phyloP scores from a whole-genome alignment of 176 grass and related monocot species.

The maize (Zea mays) region DNA sequence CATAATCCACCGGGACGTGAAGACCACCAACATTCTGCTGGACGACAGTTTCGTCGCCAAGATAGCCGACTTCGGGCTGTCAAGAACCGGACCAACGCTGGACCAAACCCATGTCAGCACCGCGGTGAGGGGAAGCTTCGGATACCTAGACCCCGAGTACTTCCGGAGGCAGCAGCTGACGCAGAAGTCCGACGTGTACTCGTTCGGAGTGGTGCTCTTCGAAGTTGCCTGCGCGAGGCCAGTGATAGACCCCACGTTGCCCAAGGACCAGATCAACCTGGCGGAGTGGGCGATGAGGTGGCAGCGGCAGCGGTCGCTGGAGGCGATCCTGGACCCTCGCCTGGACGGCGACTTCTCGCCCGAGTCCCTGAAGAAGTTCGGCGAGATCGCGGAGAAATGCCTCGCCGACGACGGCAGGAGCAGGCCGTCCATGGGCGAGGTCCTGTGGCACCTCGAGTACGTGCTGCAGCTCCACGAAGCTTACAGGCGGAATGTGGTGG shows the following conservation, averaged over 20 bases:
- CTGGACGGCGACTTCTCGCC: conserved; percentile 73
- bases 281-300: conserved; percentile 94
- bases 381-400: conserved; percentile 93
- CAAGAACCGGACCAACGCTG: conserved; percentile 74
- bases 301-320: conserved; percentile 85
- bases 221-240: conserved; percentile 84
- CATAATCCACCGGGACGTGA: conserved; percentile 96
- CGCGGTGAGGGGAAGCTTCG: conserved; percentile 91
- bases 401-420: conserved; percentile 82
- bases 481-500: conserved; percentile 62
- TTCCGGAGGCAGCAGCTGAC: conserved; percentile 87
- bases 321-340: conserved; percentile 64
- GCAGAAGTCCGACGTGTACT: conserved; percentile 97
- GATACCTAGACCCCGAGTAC: conserved; percentile 97
- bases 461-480: conserved; percentile 80
- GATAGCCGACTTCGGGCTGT: conserved; percentile 96
- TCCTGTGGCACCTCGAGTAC: conserved; percentile 97
- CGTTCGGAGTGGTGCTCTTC: conserved; percentile 93
- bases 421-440: conserved; percentile 84
- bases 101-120: conserved; percentile 99
- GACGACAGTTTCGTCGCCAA: conserved; percentile 91
- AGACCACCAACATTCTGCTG: conserved; percentile 91
- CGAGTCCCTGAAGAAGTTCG: conserved; percentile 91
- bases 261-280: conserved; percentile 93
- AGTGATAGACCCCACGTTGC: conserved; percentile 83